phyloP scores from a whole-genome alignment of 306 rosid species.

The Bauhinia variegata region DNA sequence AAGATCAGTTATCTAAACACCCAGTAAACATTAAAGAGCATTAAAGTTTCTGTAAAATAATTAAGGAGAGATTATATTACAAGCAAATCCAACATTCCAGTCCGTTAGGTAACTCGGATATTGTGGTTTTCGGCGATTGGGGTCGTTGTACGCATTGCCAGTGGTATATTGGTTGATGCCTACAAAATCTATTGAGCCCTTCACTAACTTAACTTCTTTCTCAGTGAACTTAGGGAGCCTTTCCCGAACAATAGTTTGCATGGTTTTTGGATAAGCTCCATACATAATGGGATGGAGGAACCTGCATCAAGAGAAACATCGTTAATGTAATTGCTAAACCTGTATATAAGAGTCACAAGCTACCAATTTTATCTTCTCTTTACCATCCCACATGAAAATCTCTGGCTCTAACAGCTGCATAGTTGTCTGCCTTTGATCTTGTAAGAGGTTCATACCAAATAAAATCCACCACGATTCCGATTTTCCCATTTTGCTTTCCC shows the following conservation, averaged over 20 bases:
- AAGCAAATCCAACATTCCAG: slow-evolving; percentile 84
- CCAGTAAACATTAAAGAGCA: neutral
- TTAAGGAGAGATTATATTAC: slow-evolving; percentile 52
- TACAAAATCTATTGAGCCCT: slow-evolving; percentile 77
- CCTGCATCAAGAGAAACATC: slow-evolving; percentile 54
- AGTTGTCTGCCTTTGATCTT: slow-evolving; percentile 77
- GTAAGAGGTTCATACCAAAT: slow-evolving; percentile 95
- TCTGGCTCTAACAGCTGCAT: slow-evolving; percentile 93
- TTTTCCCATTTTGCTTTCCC: slow-evolving; percentile 76
- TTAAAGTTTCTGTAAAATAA: neutral
- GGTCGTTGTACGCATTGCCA: slow-evolving; percentile 64
- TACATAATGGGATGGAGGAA: slow-evolving; percentile 86
- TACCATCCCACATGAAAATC: slow-evolving; percentile 97
- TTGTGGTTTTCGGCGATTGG: slow-evolving; percentile 55
- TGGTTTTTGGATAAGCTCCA: slow-evolving; percentile 88
- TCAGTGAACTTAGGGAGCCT: slow-evolving; percentile 81
- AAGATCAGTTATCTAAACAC: slow-evolving; percentile 5
- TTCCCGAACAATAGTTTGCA: slow-evolving; percentile 76
- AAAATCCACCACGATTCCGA: slow-evolving; percentile 88
- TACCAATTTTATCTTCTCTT: slow-evolving; percentile 13
- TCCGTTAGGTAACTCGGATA: slow-evolving; percentile 74
- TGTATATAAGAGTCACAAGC: neutral
- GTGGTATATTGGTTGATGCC: slow-evolving; percentile 89
- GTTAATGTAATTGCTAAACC: neutral
- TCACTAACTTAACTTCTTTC: slow-evolving; percentile 79